Evolutionary conservation across 805 yeast genomes (phyloP), one percentile per base, ranked within the genome.

Genomic region (Saccharomycopsis olivae): DNA sequence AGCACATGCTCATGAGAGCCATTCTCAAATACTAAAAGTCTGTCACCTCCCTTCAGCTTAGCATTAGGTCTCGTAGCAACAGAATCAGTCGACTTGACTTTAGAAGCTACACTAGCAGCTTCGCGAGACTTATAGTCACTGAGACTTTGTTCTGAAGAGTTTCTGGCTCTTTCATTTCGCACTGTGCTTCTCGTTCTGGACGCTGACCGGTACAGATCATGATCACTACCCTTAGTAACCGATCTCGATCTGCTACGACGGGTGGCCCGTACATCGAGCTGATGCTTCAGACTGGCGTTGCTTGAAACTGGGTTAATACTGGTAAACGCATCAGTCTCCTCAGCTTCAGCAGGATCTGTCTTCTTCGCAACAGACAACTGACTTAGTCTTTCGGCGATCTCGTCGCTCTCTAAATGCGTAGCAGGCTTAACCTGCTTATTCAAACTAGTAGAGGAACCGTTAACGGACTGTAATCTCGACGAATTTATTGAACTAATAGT

Each of bases 1-100:
- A 89, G 64, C 54, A 75, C 75, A 58, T 89, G 98, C 52, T 73
- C 84, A 58, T 89, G 98, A 10, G 61, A 47, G 3, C 94, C 94
- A 49, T 78, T 79, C 36, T 77, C 85, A 36, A 63, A 60, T 53
- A 77, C 59, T 16, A 62, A 51, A 53, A 78, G 78, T 32, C 88
- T 53, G 17, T 53, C 49, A 17, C 44, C 31, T 13, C 35, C 32
- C 9, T 36, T 21, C 35, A 33, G 33, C 31, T 34, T 30, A 34
- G 25, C 25, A 23, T 23, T 23, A 10, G 6, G 10, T 23, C 25
- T 6, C 10, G 6, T 23, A 23, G 10, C 25, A 23, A 10, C 25
- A 23, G 6, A 6, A 6, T 23, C 10, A 10, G 25, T 23, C 6
- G 25, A 23, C 6, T 8, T 23, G 6, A n/a, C n/a, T n/a, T n/a